A percentile compares a stretch with the other conserved stretches of the same genome.
These are phyloP conservation scores for Oryza nivara DNA, from an alignment of 176 grass and related monocot genomes.

Conservation along the genomic window DNA sequence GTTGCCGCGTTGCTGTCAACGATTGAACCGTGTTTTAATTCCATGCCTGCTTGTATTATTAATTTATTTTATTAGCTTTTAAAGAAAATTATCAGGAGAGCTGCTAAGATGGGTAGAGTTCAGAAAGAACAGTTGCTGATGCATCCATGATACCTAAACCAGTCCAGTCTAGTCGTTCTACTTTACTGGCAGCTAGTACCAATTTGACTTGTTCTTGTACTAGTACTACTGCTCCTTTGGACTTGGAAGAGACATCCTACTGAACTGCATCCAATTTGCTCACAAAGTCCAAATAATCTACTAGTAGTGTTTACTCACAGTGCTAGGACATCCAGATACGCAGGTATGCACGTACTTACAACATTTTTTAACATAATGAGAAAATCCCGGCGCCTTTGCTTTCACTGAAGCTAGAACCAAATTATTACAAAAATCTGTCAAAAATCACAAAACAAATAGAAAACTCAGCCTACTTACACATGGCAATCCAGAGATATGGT, in stretches of 20 bases:
- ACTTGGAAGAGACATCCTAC: neutral
- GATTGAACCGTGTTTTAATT: neutral
- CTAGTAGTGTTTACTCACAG: no score
- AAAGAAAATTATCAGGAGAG: neutral
- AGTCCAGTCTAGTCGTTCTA: neutral
- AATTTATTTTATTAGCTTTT: neutral
- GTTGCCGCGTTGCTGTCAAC: conserved; percentile 38
- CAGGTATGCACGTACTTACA: no score
- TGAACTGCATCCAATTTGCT: neutral
- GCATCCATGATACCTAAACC: neutral
- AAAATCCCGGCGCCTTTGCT: no score
- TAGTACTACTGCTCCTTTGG: neutral
- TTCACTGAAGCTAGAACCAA: no score
- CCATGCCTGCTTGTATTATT: neutral
- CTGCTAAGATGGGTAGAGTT: neutral
- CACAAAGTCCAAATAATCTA: neutral
- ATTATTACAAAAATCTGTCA: no score
- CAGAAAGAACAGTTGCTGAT: neutral
- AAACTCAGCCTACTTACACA: no score
- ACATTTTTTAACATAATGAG: no score
- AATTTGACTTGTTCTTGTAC: neutral
- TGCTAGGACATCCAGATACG: no score
- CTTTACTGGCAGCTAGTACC: neutral
- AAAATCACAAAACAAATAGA: no score
- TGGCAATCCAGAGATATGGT: neutral